Base-by-base conservation (phyloP, 495 filamentous ascomycete genomes). In the Penicillium bialowiezense region DNA sequence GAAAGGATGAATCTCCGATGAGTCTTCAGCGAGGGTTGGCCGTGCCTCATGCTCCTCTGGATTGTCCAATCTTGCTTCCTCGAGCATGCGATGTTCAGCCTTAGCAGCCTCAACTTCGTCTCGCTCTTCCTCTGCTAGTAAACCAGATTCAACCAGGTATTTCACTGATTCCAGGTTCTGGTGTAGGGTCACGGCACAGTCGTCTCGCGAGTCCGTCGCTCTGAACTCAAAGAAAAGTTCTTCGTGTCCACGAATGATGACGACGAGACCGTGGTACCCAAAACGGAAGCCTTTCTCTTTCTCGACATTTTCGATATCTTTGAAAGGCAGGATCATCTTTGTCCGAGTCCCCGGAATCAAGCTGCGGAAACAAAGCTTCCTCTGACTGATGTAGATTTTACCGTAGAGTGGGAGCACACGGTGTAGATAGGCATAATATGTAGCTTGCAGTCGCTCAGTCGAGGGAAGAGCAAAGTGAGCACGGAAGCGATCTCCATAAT, bases 141-240 rank as follows among this genome's bases (percentile, higher is more conserved):
- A 56, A 15, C 81, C 81, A 3, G 87, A 87, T 56, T 91, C 90
- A 46, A 83, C 73, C 17, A 96, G 70, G 49, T 83, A 89, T 24
- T 81, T 79, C 23, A 84, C 77, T 0, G 82, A 83, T 47, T 95
- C 90, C 1, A 97, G 71, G 50, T 77, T 80, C 43, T 87, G 84
- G 38, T 90, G 77, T 9, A 97, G 65, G 7, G 88, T 96, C 20
- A 92, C 79, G 2, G 84, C 79, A 59, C 91, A 97, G 61, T 98
- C 93, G 59, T 98, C 91, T 39, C 93, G 82, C 39, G 80, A 76
- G 44, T 90, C 91, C 4, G 79, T 67, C 12, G 83, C 73, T 50
- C 78, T 78, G 64, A 98, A 97, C 60, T 98, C 93, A 64, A 98
- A 97, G 66, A 98, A 97, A 2, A 98, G 69, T 62, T 98, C 95